Conservation (phyloP, 495 filamentous ascomycete genomes). For the Penicillium canescens region DNA sequence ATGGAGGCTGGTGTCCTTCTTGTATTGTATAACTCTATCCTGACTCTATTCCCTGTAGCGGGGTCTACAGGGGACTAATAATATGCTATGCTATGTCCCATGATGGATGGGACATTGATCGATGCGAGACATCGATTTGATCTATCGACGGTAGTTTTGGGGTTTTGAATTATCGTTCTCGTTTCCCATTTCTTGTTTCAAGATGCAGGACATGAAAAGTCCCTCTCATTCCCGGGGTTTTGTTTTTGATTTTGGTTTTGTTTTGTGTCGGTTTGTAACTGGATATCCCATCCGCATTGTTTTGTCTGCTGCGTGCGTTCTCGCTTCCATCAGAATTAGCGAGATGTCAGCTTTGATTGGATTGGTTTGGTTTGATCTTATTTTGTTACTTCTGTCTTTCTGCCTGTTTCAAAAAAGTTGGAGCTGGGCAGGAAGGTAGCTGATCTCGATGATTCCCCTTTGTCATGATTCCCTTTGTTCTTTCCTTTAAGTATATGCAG, state of each 20-base stretch:
- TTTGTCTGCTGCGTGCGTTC: neutral
- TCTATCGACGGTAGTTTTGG: slow-evolving; percentile 8
- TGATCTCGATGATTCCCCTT: too few relatives aligned
- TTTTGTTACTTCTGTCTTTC: neutral
- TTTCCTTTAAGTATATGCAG: too few relatives aligned
- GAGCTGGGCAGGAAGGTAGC: too few relatives aligned
- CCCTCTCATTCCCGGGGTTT: slow-evolving; percentile 7
- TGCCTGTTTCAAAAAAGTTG: neutral
- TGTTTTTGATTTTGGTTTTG: neutral
- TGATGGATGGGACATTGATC: neutral
- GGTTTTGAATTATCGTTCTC: slow-evolving; percentile 11
- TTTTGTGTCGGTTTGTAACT: neutral
- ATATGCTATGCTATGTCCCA: slow-evolving; percentile 9
- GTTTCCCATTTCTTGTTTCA: neutral
- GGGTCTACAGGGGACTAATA: slow-evolving; percentile 35
- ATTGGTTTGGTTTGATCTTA: neutral
- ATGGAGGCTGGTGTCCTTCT: slow-evolving; percentile 19
- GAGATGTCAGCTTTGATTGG: neutral
- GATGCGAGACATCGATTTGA: slow-evolving; percentile 11
- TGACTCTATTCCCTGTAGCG: slow-evolving; percentile 28
- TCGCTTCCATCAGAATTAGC: too few relatives aligned
- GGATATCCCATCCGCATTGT: slow-evolving; percentile 10
- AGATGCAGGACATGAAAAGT: slow-evolving; percentile 6
- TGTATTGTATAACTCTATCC: slow-evolving; percentile 28
- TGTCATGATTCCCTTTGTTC: too few relatives aligned